Conservation (phyloP, 2,329 filamentous ascomycete genomes). For the Nigrospora osmanthi region DNA sequence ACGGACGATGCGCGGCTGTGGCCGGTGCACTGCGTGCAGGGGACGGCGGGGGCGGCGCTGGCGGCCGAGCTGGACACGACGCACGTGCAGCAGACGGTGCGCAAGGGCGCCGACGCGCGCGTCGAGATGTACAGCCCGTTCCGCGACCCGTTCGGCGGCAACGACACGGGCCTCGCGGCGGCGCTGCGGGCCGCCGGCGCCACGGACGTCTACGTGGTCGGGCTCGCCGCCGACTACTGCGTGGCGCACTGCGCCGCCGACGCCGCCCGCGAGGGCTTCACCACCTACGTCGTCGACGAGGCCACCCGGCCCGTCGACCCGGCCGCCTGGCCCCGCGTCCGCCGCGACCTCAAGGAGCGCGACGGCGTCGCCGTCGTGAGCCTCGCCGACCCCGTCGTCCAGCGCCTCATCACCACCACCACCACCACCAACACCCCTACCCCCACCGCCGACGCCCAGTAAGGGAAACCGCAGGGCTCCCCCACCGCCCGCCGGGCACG, state of each 20-base stretch:
- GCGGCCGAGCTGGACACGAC: conserved; percentile 59
- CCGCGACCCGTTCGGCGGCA: conserved; percentile 65
- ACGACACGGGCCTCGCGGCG: conserved; percentile 54
- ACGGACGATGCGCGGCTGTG: conserved; percentile 66
- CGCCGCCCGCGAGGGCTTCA: conserved; percentile 67
- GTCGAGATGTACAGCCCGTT: conserved; percentile 97
- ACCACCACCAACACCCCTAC: no score
- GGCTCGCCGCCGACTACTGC: conserved; percentile 84
- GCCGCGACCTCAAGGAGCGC: conserved; percentile 39
- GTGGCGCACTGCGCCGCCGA: conserved; percentile 77
- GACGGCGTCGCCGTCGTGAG: conserved; percentile 57
- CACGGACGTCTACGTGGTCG: conserved; percentile 78
- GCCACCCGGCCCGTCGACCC: conserved; percentile 67
- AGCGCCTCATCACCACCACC: neutral
- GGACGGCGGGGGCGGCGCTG: conserved; percentile 63
- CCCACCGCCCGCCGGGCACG: no score
- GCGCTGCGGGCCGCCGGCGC: conserved; percentile 49
- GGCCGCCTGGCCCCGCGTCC: conserved; percentile 46
- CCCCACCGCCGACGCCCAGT: no score
- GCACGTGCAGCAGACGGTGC: conserved; percentile 57
- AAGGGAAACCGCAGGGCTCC: no score
- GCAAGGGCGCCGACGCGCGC: conserved; percentile 67
- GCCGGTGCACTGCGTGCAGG: conserved; percentile 84
- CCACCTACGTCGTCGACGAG: conserved; percentile 69
- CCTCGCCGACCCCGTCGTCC: conserved; percentile 47